Percentiles rank a stretch among this genome's conserved stretches.
Conservation (phyloP, 169 alveolate genomes). For the Nephromyces sp. region DNA sequence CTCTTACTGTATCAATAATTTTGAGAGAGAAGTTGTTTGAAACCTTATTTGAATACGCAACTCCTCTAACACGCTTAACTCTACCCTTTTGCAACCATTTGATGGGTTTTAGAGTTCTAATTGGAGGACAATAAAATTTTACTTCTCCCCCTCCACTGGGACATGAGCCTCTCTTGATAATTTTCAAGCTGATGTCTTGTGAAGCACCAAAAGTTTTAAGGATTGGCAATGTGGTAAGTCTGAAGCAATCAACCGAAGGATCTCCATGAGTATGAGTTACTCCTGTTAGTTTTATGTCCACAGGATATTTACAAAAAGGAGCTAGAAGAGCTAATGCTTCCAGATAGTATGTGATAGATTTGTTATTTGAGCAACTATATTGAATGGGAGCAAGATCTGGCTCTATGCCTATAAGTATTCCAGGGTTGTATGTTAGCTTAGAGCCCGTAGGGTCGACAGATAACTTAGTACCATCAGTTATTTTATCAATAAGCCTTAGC, state of each 20-base stretch:
- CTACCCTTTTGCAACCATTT: slow-evolving; percentile 60
- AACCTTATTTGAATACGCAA: slow-evolving; percentile 59
- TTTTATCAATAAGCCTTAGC: slow-evolving; percentile 54
- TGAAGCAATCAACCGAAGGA: slow-evolving; percentile 41
- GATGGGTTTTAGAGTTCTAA: slow-evolving; percentile 50
- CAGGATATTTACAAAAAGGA: slow-evolving; percentile 59
- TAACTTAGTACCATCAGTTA: slow-evolving; percentile 64
- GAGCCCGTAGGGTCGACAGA: slow-evolving; percentile 74
- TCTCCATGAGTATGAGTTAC: slow-evolving; percentile 58
- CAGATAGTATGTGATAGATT: slow-evolving; percentile 60
- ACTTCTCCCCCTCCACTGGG: slow-evolving; percentile 68
- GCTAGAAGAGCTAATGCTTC: slow-evolving; percentile 60
- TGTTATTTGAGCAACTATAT: slow-evolving; percentile 57
- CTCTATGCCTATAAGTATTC: slow-evolving; percentile 65
- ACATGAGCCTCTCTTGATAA: slow-evolving; percentile 55
- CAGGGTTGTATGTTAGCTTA: slow-evolving; percentile 63
- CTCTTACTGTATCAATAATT: slow-evolving; percentile 61
- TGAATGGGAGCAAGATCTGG: slow-evolving; percentile 5
- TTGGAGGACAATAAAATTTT: slow-evolving; percentile 40
- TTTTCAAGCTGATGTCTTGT: slow-evolving; percentile 50
- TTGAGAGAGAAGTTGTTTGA: slow-evolving; percentile 51
- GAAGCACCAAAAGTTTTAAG: slow-evolving; percentile 53
- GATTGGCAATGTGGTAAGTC: slow-evolving; percentile 47
- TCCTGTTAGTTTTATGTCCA: slow-evolving; percentile 57
- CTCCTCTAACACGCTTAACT: slow-evolving; percentile 69